Evolutionary conservation across 257 asterid species (phyloP).

Genomic region (Thymus quinquecostatus): DNA sequence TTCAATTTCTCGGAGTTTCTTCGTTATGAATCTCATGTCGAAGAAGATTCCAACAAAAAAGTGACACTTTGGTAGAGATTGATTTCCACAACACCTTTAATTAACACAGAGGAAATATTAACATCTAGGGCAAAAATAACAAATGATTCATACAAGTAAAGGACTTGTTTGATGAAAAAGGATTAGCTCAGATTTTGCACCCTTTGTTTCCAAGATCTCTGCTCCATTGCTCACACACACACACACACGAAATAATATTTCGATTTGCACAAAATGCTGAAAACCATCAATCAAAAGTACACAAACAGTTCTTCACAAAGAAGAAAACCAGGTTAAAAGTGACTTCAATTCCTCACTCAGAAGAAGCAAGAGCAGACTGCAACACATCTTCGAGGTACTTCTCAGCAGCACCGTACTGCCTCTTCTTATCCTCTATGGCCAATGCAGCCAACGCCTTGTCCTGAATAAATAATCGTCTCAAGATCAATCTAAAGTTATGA

Average conservation of each 20-base stretch:
- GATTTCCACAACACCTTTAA: too few species aligned
- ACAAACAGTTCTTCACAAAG: conserved; percentile 9
- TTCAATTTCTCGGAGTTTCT: too few species aligned
- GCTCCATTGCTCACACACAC: too few species aligned
- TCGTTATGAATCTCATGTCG: too few species aligned
- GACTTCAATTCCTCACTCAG: conserved; percentile 69
- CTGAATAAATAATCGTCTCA: conserved; percentile 39
- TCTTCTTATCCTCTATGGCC: conserved; percentile 95
- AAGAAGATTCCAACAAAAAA: too few species aligned
- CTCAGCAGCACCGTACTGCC: conserved; percentile 94
- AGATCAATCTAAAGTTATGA: conserved; percentile 18
- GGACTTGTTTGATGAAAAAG: too few species aligned
- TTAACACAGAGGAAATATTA: too few species aligned
- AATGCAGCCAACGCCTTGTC: conserved; percentile 97
- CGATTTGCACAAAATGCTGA: neutral
- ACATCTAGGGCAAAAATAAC: too few species aligned
- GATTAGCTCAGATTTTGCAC: too few species aligned
- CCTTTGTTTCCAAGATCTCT: too few species aligned
- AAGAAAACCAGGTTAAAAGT: conserved; percentile 13
- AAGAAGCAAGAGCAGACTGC: conserved; percentile 95
- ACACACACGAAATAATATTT: conserved; percentile 10
- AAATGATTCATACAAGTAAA: too few species aligned
- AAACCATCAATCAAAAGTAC: conserved; percentile 20
- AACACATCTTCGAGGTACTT: conserved; percentile 93
- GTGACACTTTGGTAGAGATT: too few species aligned